phyloP scores from a whole-genome alignment of 2,329 filamentous ascomycete species.

The Aspergillus pseudotamarii region DNA sequence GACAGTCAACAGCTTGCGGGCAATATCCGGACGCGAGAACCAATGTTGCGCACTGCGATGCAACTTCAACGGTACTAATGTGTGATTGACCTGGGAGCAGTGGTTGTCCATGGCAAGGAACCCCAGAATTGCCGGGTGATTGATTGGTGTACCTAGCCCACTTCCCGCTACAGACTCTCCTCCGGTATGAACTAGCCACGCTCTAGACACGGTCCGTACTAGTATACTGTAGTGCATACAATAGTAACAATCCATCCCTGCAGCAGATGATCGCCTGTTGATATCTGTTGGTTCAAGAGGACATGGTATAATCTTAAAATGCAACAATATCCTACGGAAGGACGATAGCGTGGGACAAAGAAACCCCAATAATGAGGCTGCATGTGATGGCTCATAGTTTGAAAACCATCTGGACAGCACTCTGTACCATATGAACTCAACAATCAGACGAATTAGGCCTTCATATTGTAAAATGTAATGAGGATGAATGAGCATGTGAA shows the following conservation, averaged over 20 bases:
- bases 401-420: background rate
- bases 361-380: background rate
- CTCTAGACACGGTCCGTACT: background rate
- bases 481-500: no score
- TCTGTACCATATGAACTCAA: background rate
- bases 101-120: background rate
- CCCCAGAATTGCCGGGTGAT: background rate
- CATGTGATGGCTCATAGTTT: background rate
- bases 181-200: background rate
- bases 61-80: background rate
- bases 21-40: background rate
- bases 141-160: background rate
- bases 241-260: background rate
- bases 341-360: background rate
- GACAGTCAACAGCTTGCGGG: background rate
- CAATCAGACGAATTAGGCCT: no score
- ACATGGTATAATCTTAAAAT: background rate
- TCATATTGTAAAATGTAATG: no score
- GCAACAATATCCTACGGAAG: background rate
- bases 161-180: background rate
- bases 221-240: background rate
- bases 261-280: background rate
- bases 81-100: background rate
- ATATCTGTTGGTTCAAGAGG: background rate
- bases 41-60: background rate